These are phyloP conservation scores for Penicillium brevicompactum DNA, from an alignment of 2,329 filamentous ascomycete species.

Conservation along the genomic window DNA sequence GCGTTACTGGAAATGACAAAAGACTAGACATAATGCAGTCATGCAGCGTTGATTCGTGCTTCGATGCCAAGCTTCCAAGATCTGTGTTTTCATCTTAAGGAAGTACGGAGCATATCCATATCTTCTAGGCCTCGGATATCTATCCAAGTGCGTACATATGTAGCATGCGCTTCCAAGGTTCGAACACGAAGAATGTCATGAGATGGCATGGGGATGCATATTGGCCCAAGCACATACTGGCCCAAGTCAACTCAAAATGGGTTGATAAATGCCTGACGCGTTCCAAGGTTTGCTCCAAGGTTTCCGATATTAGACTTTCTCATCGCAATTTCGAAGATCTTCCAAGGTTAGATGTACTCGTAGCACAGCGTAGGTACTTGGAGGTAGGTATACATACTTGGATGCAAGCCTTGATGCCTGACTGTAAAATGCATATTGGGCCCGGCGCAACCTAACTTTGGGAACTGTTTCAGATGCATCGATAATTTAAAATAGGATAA, in stretches of 20 bases:
- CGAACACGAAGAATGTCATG: not conserved
- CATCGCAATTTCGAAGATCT: not conserved
- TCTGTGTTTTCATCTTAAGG: constrained; percentile 1
- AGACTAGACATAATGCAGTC: constrained; percentile 23
- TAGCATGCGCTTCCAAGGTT: not conserved
- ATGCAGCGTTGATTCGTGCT: constrained; percentile 20
- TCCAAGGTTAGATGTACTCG: not conserved
- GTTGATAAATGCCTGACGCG: not conserved
- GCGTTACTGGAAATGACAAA: constrained; percentile 22
- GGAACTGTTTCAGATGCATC: not conserved
- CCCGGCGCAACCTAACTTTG: not conserved
- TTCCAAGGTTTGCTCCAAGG: too few species aligned
- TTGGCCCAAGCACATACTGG: not conserved
- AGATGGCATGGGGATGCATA: not conserved
- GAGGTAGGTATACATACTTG: not conserved
- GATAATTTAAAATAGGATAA: not conserved
- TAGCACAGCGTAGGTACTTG: not conserved
- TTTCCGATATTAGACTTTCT: not conserved
- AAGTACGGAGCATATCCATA: not conserved
- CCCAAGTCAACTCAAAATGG: not conserved
- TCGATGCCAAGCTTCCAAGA: constrained; percentile 7
- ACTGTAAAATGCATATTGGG: constrained; percentile 3
- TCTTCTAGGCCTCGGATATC: not conserved
- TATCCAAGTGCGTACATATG: not conserved
- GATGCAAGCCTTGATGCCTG: constrained; percentile 10